Base-by-base conservation (phyloP, 768 basidiomycete genomes). In the Lyophyllum semitale region DNA sequence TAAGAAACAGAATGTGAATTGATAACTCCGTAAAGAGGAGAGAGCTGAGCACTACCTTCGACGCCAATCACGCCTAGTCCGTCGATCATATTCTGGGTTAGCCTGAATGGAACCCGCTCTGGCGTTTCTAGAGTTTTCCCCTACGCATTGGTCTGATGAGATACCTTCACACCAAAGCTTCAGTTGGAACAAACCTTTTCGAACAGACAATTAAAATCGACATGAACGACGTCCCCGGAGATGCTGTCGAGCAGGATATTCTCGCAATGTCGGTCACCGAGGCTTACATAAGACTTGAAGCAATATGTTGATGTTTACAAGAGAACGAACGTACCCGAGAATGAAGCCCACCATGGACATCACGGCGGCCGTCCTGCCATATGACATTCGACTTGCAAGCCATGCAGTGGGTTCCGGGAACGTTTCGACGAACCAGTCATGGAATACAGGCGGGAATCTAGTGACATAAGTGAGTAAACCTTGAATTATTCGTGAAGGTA, bases 331-430 rank as follows among this genome's bases (percentile, higher is more conserved):
- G 86, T 59, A 96, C 94, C 96, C 96, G 12, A 98, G 77, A 40
- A 99, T 94, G 64, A 91, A 96, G 11, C 97, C 97, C 20, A 98
- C 91, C 91, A 99, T 98, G 1, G 91, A 97, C 89, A 97, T 98
- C 51, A 98, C 97, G 0, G 96, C 97, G 0, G 91, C 84, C 0
- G 96, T 97, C 40, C 96, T 81, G 4, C 83, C 87, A 66, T 95
- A 99, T 1, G 84, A 78, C 61, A 93, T 70, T n/a, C 96, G 85
- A 67, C 91, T 91, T 1, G 88, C 83, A 15, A 98, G 80, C 97
- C 97, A 99, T 0, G 92, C 90, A 0, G 91, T 88, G 0, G 97
- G 97, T 63, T 99, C 97, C 0, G 97, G 95, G 73, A 98, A 98
- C 0, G 90, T 95, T 67, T 94, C 91, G 30, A 96, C 72, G 69